phyloP scores from a whole-genome alignment of 164 flowering plant species.

The Magnolia officinalis region DNA sequence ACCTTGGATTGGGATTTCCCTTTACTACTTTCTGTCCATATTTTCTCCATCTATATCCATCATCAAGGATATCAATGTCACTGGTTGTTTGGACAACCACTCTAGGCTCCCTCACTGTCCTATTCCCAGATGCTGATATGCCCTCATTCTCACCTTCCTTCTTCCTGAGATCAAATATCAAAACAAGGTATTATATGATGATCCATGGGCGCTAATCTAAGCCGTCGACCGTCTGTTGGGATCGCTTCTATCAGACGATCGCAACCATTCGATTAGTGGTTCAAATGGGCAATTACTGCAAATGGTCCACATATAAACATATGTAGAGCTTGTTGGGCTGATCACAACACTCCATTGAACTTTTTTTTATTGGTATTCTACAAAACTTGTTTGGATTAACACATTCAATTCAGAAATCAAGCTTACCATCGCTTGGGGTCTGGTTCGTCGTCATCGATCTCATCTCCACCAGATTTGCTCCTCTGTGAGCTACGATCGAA shows the following conservation, averaged over 20 bases:
- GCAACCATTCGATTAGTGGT: too few relatives aligned
- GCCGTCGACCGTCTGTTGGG: too few relatives aligned
- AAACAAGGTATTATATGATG: too few relatives aligned
- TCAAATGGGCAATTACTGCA: too few relatives aligned
- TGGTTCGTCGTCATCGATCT: slow-evolving; percentile 66
- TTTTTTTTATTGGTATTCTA: too few relatives aligned
- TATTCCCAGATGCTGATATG: slow-evolving; percentile 46
- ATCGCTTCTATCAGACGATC: too few relatives aligned
- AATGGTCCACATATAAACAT: too few relatives aligned
- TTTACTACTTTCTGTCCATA: slow-evolving; percentile 96
- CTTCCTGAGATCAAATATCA: slow-evolving; percentile 48
- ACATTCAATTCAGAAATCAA: neutral
- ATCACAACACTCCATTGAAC: too few relatives aligned
- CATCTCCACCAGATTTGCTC: slow-evolving; percentile 57
- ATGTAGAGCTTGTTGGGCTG: too few relatives aligned
- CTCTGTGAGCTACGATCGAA: slow-evolving; percentile 46
- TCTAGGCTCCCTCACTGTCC: slow-evolving; percentile 83
- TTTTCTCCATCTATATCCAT: slow-evolving; percentile 91
- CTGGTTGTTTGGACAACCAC: slow-evolving; percentile 89
- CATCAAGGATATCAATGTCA: slow-evolving; percentile 84
- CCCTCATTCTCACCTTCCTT: slow-evolving; percentile 62
- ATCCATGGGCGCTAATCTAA: too few relatives aligned
- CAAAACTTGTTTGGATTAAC: too few relatives aligned
- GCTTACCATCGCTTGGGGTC: slow-evolving; percentile 69
- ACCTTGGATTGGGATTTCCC: slow-evolving; percentile 94